phyloP scores from a whole-genome alignment of 306 rosid genomes.

The Cucumis melo region DNA sequence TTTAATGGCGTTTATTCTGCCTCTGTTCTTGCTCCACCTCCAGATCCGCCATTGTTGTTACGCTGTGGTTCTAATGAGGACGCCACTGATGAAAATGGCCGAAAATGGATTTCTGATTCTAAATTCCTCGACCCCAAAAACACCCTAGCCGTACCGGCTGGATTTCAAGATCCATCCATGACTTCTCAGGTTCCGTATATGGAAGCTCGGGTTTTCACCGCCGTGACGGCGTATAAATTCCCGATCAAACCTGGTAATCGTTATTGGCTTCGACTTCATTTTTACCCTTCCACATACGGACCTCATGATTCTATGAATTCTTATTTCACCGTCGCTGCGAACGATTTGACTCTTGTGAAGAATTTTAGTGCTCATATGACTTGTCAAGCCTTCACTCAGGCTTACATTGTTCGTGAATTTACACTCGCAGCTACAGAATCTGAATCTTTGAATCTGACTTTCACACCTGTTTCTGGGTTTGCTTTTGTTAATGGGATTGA shows the following conservation, averaged over 20 bases:
- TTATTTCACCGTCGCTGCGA: slow-evolving; percentile 21
- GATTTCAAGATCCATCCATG: slow-evolving; percentile 33
- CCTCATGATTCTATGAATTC: slow-evolving; percentile 21
- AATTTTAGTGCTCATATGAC: slow-evolving; percentile 30
- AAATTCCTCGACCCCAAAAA: slow-evolving; percentile 13
- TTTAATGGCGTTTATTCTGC: neutral
- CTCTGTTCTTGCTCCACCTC: neutral
- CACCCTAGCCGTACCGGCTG: slow-evolving; percentile 10
- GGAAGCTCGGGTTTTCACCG: slow-evolving; percentile 28
- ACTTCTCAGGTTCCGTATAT: slow-evolving; percentile 27
- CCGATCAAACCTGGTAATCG: slow-evolving; percentile 15
- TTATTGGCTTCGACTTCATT: slow-evolving; percentile 33
- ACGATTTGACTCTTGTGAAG: slow-evolving; percentile 20
- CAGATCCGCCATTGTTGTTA: slow-evolving; percentile 14
- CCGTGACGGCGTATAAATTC: slow-evolving; percentile 24
- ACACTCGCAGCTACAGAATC: slow-evolving; percentile 9
- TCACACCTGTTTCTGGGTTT: slow-evolving; percentile 22
- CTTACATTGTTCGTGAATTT: slow-evolving; percentile 26
- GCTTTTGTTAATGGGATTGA: slow-evolving; percentile 38
- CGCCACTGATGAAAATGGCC: slow-evolving; percentile 21
- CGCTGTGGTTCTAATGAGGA: slow-evolving; percentile 20
- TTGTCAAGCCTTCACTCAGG: slow-evolving; percentile 31
- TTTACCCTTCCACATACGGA: slow-evolving; percentile 31
- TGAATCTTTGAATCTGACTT: slow-evolving; percentile 17
- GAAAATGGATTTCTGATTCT: slow-evolving; percentile 25